Base-by-base conservation (phyloP, 495 filamentous ascomycete genomes). In the Amphirosellinia nigrospora region DNA sequence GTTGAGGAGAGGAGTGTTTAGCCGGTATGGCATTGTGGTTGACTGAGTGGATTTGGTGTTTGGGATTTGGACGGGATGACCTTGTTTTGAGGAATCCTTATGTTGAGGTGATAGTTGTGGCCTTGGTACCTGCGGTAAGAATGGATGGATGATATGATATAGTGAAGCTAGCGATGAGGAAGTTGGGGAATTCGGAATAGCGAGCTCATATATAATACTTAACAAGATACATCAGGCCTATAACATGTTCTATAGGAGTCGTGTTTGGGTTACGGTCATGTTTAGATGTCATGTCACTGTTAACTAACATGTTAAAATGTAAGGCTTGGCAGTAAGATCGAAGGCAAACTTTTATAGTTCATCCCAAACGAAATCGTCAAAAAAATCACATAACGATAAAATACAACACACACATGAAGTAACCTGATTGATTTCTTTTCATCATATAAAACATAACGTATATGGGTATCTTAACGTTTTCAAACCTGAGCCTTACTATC, bases 401-500 rank as follows among this genome's bases (percentile, higher is more conserved):
- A 60, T 11, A 1, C 26, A 11, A 39, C 30, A n/a, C 28, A 39
- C 45, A 65, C n/a, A 30, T 43, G 11, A 41, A 56, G 21, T 0
- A 45, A 7, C 13, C 6, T 30, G 26, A 15, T 9, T 45, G 4
- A 26, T 62, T 46, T 32, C 6, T 28, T 46, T 32, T 6, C 16
- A 46, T 56, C 19, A 19, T 41, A 15, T 41, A 15, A 67, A 67
- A 41, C 28, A 59, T 45, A 67, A 58, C 39, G 38, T 67, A 34
- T 58, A 67, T 67, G 64, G 64, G 64, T 67, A 67, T 67, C 64
- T 58, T 67, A 43, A 68, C 10, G 38, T 50, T 30, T 46, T 68
- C 16, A 61, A 60, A 53, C 41, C 23, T 68, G 36, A 41, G 26
- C 41, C 52, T 60, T 50, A 39, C 55, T 60, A 36, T 23, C 28